Evolutionary conservation across 768 basidiomycete species (phyloP).

Genomic region (Trametes cinnabarina): DNA sequence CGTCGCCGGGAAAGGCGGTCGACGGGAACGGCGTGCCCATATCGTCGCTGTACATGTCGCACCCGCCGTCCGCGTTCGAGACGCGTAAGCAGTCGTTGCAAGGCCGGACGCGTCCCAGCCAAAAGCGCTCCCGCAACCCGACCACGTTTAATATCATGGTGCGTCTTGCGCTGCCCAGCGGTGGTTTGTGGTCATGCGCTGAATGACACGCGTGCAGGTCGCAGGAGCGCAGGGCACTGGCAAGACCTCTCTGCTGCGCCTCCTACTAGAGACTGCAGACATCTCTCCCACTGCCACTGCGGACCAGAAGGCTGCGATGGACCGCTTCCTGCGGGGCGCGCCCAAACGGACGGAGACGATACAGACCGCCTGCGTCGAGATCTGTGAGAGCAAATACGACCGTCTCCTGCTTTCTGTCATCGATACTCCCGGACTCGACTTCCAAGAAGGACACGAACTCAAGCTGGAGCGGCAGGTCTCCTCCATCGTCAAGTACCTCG

Average conservation of each 20-base stretch:
- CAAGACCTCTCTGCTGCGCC: slow-evolving; percentile 78
- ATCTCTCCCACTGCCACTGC: slow-evolving; percentile 73
- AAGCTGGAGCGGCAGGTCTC: slow-evolving; percentile 79
- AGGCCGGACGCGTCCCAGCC: slow-evolving; percentile 49
- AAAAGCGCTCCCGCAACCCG: slow-evolving; percentile 61
- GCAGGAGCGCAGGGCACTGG: slow-evolving; percentile 79
- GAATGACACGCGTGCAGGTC: slow-evolving; percentile 45
- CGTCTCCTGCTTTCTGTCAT: slow-evolving; percentile 76
- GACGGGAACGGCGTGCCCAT: slow-evolving; percentile 41
- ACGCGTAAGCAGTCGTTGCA: slow-evolving; percentile 41
- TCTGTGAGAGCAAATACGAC: slow-evolving; percentile 81
- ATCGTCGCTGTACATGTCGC: slow-evolving; percentile 67
- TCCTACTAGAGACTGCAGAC: slow-evolving; percentile 82
- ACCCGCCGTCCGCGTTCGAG: slow-evolving; percentile 62
- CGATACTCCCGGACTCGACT: slow-evolving; percentile 85
- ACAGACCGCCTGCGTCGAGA: slow-evolving; percentile 71
- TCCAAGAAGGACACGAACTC: slow-evolving; percentile 67
- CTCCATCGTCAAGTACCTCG: slow-evolving; percentile 71
- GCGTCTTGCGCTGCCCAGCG: slow-evolving; percentile 19
- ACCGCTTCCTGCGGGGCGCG: slow-evolving; percentile 60
- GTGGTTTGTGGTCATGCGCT: not conserved
- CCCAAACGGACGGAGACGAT: slow-evolving; percentile 62
- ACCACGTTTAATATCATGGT: slow-evolving; percentile 90
- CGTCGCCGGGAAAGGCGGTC: slow-evolving; percentile 22
- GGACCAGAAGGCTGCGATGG: slow-evolving; percentile 66